Evolutionary conservation across 1,284 basidiomycete species (phyloP), one percentile per base, ranked within the genome.

Genomic region (Blastosporella zonata): DNA sequence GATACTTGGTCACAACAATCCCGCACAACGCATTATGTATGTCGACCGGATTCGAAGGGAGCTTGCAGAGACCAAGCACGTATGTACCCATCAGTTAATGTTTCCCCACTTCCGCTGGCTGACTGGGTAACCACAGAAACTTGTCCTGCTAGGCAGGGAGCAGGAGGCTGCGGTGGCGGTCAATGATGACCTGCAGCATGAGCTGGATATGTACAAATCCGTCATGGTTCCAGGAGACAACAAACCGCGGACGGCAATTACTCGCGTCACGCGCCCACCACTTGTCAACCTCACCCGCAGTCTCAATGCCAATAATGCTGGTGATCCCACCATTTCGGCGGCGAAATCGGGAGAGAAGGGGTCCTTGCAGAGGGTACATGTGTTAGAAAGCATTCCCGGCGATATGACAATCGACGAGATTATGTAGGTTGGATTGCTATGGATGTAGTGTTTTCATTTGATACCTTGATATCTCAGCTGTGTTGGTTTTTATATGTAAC

Each of bases 1-100:
- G 61, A 87, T 90, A 47, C 65, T 90, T 15, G 77, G 84, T 0
- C 87, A 89, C 59, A 73, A 77, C 23, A 89, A 89, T 60, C 84
- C 86, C 4, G 79, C 82, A 1, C 87, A 89, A 63, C 75, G 81
- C 28, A 87, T 89, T 55, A 71, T 81, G 65, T 89, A 89, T 57
- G 79, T 89, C 18, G 87, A 89, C 51, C 73, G 82, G 48, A 81
- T 89, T 53, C 75, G 86, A 33, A 70, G 71, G 49, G 86, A 89
- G 59, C 66, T 89, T 29, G 77, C 84, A 4, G 84, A 87, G 39
- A 74, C 77, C 9, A 88, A 86, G 62, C 83, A 86, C 67, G 87
- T 84, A 52, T 49, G 33, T 18, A 12, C 33, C 23, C 38, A 54
- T 40, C 28, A 37, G 15, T 20, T 13, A 8, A 34, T n/a, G n/a